Evolutionary conservation across 1,284 basidiomycete species (phyloP).

Genomic region (Fereydounia khargensis): DNA sequence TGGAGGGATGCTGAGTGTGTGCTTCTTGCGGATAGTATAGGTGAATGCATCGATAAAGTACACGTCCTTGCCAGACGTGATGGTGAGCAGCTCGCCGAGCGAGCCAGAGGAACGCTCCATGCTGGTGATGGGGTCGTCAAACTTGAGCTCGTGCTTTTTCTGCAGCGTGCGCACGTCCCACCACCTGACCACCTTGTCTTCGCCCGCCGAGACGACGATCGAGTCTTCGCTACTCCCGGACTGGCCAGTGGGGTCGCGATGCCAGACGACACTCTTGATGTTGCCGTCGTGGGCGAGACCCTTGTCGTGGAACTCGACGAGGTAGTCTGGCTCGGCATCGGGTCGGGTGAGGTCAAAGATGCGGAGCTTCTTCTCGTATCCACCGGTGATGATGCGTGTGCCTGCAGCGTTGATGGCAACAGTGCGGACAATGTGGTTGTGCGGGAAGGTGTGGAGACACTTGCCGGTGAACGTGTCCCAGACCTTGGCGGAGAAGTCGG

Average conservation of each 20-base stretch:
- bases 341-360: slow-evolving; percentile 74
- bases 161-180: slow-evolving; percentile 85
- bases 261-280: slow-evolving; percentile 89
- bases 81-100: slow-evolving; percentile 78
- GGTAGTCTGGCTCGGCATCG: slow-evolving; percentile 80
- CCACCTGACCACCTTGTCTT: slow-evolving; percentile 87
- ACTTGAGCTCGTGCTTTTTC: slow-evolving; percentile 70
- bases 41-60: slow-evolving; percentile 65
- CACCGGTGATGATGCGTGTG: slow-evolving; percentile 78
- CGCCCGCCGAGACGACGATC: slow-evolving; percentile 77
- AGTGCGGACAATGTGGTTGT: slow-evolving; percentile 95
- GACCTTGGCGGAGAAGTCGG: slow-evolving; percentile 96
- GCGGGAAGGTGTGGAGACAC: slow-evolving; percentile 84
- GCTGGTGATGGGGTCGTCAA: slow-evolving; percentile 79
- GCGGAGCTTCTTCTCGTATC: slow-evolving; percentile 94
- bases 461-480: slow-evolving; percentile 94
- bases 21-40: slow-evolving; percentile 25
- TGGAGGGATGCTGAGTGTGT: slow-evolving; percentile 61
- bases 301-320: slow-evolving; percentile 62
- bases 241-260: slow-evolving; percentile 61
- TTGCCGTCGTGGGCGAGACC: slow-evolving; percentile 72
- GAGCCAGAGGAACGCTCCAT: slow-evolving; percentile 77
- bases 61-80: slow-evolving; percentile 87
- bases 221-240: slow-evolving; percentile 63
- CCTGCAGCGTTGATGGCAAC: slow-evolving; percentile 76